Percentiles rank a stretch among this genome's conserved stretches.
phyloP scores from a whole-genome alignment of 2,329 filamentous ascomycete genomes.

The Fusarium succisae region DNA sequence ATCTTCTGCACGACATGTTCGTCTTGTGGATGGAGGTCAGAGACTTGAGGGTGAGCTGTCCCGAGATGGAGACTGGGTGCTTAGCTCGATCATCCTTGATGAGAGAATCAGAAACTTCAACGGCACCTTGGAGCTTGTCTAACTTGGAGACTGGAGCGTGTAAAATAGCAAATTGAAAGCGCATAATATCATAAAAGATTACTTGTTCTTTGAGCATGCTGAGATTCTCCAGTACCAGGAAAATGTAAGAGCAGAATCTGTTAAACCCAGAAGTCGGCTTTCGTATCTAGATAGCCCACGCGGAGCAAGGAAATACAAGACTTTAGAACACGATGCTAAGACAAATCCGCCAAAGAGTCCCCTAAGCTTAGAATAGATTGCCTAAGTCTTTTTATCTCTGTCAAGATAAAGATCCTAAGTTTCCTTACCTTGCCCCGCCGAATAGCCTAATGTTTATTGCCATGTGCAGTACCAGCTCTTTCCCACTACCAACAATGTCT shows the following conservation, averaged over 20 bases:
- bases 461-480: too few relatives aligned
- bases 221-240: too few relatives aligned
- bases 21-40: conserved; percentile 49
- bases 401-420: not conserved
- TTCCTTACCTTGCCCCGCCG: not conserved
- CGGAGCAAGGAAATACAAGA: not conserved
- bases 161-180: not conserved
- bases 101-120: conserved; percentile 49
- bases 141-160: not conserved
- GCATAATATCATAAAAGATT: not conserved
- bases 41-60: conserved; percentile 47
- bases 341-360: not conserved
- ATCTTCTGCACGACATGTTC: conserved; percentile 48
- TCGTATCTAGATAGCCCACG: not conserved
- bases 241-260: not conserved
- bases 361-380: not conserved
- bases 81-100: conserved; percentile 46
- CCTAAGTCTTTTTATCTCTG: not conserved
- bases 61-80: conserved; percentile 45
- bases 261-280: not conserved
- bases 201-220: not conserved
- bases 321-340: not conserved
- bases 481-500: accelerated
- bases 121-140: conserved; percentile 38
- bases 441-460: not conserved